Base-by-base conservation (phyloP, 2,329 filamentous ascomycete genomes). In the Hirsutella rhossiliensis region DNA sequence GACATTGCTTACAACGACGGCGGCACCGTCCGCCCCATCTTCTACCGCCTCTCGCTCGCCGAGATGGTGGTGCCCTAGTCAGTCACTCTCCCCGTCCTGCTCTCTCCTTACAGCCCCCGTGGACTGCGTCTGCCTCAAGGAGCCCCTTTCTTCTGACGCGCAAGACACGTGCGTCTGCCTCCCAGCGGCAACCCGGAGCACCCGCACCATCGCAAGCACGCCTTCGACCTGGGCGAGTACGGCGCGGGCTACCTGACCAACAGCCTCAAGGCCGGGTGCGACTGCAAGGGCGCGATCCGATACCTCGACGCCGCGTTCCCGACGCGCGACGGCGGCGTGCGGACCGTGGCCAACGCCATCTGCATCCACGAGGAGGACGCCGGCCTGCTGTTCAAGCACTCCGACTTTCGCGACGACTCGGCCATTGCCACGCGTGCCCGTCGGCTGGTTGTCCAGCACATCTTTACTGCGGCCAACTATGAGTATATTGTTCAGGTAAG, bases 291-390 rank as follows among this genome's bases (percentile, higher is more conserved):
- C 23, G 23, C 81, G 0, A 95, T 96, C 54, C 85, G 92, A 62
- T 96, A 96, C 61, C 80, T 96, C 62, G 87, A 94, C 55, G 87
- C 87, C 3, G 77, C 83, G 11, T 92, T 95, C 58, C 84, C 89
- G 36, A 87, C 87, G 47, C 75, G 79, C 13, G 76, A 79, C 5
- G 89, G 89, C 20, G 75, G 76, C n/a, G 71, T 84, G 27, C 79
- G 80, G 4, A 84, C 80, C 1, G 87, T 95, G 68, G 90, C 94
- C 71, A 95, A 95, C 57, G 89, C 89, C 32, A 84, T 96, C 52
- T 96, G 89, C 62, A 89, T 96, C 51, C 89, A 96, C 64, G 89
- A 96, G 62, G 89, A 96, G 66, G 89, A 96, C 51, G 78, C 78
- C 2, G 89, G 89, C 6, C 92, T 96, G 47, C 71, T 95, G 1